A percentile compares a stretch with the other conserved stretches of the same genome.
phyloP scores from a whole-genome alignment of 129 eudicot genomes.

The Tagetes patula region DNA sequence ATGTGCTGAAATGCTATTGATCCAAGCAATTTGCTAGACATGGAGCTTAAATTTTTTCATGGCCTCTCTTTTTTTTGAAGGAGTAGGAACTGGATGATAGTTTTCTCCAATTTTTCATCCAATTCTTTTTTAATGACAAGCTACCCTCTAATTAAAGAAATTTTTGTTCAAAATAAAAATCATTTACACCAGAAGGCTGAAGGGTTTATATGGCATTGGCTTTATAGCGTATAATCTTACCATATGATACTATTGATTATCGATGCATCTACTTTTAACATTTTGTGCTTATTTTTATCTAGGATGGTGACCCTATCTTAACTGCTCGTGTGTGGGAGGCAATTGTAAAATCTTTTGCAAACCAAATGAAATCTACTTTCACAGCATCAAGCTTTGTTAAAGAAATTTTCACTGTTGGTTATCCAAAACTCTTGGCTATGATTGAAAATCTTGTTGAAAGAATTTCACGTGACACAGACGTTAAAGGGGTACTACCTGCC shows the following conservation, averaged over 20 bases:
- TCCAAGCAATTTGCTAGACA: neutral
- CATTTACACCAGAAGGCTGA: neutral
- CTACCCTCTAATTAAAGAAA: neutral
- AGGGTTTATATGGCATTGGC: constrained; percentile 2
- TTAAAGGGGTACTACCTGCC: constrained; percentile 93
- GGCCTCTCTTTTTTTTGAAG: neutral
- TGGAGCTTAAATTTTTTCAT: neutral
- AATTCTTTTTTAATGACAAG: neutral
- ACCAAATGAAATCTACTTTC: constrained; percentile 89
- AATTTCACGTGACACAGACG: constrained; percentile 88
- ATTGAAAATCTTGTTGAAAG: constrained; percentile 88
- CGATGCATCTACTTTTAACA: neutral
- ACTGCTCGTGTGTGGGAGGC: constrained; percentile 98
- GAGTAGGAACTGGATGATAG: neutral
- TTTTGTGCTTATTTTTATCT: constrained; percentile 30
- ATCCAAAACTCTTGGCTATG: constrained; percentile 78
- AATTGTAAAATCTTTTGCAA: constrained; percentile 76
- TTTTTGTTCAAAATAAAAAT: neutral
- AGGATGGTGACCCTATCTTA: constrained; percentile 81
- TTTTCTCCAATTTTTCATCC: neutral
- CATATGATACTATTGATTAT: constrained; percentile 4
- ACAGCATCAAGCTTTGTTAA: constrained; percentile 90
- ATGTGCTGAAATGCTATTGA: neutral
- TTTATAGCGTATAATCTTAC: constrained; percentile 4
- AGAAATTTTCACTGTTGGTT: constrained; percentile 76